phyloP scores from a whole-genome alignment of 2,329 filamentous ascomycete species.

The Tympanopsis confertula region DNA sequence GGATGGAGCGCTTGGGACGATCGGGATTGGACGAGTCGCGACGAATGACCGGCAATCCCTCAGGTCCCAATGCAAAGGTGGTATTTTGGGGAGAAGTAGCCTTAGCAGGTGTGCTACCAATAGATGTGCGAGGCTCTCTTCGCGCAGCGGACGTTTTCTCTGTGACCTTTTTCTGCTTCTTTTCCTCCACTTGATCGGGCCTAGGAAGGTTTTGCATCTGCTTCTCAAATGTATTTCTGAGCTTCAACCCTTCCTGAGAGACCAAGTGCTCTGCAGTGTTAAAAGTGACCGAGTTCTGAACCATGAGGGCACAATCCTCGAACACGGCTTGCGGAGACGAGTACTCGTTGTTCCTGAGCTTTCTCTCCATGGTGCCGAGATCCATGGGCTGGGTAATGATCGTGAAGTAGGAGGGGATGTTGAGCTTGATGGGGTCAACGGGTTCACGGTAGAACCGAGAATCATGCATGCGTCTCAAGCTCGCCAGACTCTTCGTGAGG shows the following conservation, averaged over 20 bases:
- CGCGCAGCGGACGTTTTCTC: slow-evolving; percentile 7
- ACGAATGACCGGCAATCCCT: slow-evolving; percentile 71
- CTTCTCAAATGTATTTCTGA: slow-evolving; percentile 20
- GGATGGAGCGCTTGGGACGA: slow-evolving; percentile 84
- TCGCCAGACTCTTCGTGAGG: slow-evolving; percentile 18
- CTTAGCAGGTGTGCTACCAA: slow-evolving; percentile 29
- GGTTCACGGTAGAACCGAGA: slow-evolving; percentile 62
- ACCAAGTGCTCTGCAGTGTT: slow-evolving; percentile 72
- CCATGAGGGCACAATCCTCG: slow-evolving; percentile 64
- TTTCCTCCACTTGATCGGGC: slow-evolving; percentile 6
- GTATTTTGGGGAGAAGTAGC: slow-evolving; percentile 21
- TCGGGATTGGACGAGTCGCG: slow-evolving; percentile 72
- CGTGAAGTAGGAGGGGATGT: slow-evolving; percentile 43
- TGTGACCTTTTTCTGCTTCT: slow-evolving; percentile 10
- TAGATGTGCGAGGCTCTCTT: slow-evolving; percentile 15
- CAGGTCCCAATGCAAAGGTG: slow-evolving; percentile 66
- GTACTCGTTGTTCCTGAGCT: slow-evolving; percentile 63
- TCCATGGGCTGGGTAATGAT: slow-evolving; percentile 72
- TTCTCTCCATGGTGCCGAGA: slow-evolving; percentile 69
- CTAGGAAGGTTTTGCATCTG: not conserved
- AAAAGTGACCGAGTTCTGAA: slow-evolving; percentile 69
- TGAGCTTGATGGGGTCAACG: slow-evolving; percentile 66
- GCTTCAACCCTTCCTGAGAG: slow-evolving; percentile 43
- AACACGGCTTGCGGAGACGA: slow-evolving; percentile 59
- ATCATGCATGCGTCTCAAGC: slow-evolving; percentile 19